phyloP scores from a whole-genome alignment of 2,329 filamentous ascomycete genomes.

The Penicillium occitanis region DNA sequence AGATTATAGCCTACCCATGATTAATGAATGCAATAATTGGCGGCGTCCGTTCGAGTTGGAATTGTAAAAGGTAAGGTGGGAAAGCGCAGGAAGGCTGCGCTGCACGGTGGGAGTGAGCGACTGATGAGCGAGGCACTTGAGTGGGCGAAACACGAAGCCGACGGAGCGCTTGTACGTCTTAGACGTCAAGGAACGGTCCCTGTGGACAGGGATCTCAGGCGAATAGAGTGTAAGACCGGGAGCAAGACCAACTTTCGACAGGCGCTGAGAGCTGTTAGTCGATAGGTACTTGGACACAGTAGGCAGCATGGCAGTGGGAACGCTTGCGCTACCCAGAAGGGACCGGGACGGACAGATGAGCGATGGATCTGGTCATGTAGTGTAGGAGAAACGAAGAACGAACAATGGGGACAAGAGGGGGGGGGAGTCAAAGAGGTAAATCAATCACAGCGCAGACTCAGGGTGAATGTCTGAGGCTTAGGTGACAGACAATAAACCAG shows the following conservation, averaged over 20 bases:
- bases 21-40: constrained; percentile 22
- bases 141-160: constrained; percentile 18
- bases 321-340: constrained; percentile 13
- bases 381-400: constrained; percentile 1
- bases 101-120: constrained; percentile 19
- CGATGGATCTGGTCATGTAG: not conserved
- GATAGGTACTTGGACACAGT: constrained; percentile 8
- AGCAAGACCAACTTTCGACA: constrained; percentile 14
- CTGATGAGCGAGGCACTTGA: constrained; percentile 19
- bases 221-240: constrained; percentile 17
- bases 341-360: not conserved
- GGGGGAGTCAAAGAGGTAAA: constrained; percentile 4
- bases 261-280: constrained; percentile 20
- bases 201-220: constrained; percentile 20
- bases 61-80: constrained; percentile 21
- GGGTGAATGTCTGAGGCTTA: not conserved
- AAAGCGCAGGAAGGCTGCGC: constrained; percentile 22
- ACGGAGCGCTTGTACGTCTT: constrained; percentile 21
- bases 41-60: constrained; percentile 22
- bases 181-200: constrained; percentile 20
- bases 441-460: not conserved
- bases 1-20: constrained; percentile 28
- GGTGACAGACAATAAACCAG: not conserved
- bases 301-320: constrained; percentile 16
- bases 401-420: not conserved